Evolutionary conservation across 164 flowering plant species (phyloP), one percentile per base, ranked within the genome.

Genomic region (Litsea cubeba): DNA sequence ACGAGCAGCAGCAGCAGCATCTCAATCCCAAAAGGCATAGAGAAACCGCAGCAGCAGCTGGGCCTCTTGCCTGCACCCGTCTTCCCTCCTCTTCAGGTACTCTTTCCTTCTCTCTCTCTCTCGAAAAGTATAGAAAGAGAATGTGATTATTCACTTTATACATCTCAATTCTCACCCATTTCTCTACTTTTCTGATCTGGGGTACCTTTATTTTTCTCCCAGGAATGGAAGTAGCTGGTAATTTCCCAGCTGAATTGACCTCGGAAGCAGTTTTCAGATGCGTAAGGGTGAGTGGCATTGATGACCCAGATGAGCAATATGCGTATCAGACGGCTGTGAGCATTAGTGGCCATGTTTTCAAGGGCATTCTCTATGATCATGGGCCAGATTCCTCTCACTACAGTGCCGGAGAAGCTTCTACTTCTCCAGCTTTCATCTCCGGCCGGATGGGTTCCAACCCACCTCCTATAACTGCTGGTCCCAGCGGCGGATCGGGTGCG

Each of bases 251-350:
- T 1, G 91, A 87, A 72, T 87, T 92, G 83, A 90, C 71, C 76
- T 80, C 89, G 17, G 74, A 82, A 3, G 97, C 95, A 12, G 81
- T 85, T 40, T 92, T 92, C 79, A 85, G 94, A 5, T 91, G 97
- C 86, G 95, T 92, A 0, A 69, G 87, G 62, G 94, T 92, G 77
- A 87, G 87, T 63, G 72, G 87, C 12, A 67, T 85, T 17, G 92
- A 87, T 24, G 94, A 88, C 12, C 78, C 75, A 0, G 90, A 87
- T 1, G 95, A 92, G 35, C 89, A 87, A 79, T 85, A 74, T 49
- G 98, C 95, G 2, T 94, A 91, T 81, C 93, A 92, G 76, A 90
- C 98, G 69, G 91, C 97, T 20, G 92, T 94, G 65, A 92, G 82
- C 82, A 94, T 94, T 4, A 91, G 95, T 2, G 98, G 98, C 2